These are phyloP conservation scores for Fraxinus velutina DNA, from an alignment of 305 asterid genomes.

Conservation along the genomic window DNA sequence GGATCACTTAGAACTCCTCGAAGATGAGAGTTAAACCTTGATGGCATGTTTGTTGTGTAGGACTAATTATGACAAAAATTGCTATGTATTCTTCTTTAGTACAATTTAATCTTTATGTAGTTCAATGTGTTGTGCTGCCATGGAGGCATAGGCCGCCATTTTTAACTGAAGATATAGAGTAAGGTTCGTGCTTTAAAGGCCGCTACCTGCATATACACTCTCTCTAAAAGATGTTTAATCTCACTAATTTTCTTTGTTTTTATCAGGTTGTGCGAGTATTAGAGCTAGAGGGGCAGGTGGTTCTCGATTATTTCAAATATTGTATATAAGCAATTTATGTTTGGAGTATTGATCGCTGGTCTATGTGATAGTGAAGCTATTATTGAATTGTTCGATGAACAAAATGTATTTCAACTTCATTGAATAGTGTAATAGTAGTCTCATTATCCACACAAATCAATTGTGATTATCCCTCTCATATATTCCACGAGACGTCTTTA, in stretches of 20 bases:
- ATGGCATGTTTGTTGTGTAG: neutral
- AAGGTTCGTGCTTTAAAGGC: neutral
- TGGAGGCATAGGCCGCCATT: neutral
- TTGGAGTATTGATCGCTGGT: neutral
- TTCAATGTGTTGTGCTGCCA: neutral
- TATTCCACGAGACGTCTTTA: neutral
- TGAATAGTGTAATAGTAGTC: neutral
- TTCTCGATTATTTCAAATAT: neutral
- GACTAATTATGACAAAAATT: neutral
- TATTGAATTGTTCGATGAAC: neutral
- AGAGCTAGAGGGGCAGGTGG: neutral
- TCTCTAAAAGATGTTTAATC: neutral
- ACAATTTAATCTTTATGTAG: neutral
- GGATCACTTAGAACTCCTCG: neutral
- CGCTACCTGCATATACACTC: neutral
- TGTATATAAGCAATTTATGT: neutral
- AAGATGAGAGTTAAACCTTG: neutral
- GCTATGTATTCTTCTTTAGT: neutral
- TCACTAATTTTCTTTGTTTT: neutral
- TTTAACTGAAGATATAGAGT: neutral
- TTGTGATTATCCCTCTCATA: neutral
- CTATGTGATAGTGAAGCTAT: neutral
- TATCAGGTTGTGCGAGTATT: neutral
- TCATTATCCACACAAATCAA: neutral
- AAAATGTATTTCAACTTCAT: neutral